phyloP scores from a whole-genome alignment of 306 rosid species.

The Gleditsia sinensis region DNA sequence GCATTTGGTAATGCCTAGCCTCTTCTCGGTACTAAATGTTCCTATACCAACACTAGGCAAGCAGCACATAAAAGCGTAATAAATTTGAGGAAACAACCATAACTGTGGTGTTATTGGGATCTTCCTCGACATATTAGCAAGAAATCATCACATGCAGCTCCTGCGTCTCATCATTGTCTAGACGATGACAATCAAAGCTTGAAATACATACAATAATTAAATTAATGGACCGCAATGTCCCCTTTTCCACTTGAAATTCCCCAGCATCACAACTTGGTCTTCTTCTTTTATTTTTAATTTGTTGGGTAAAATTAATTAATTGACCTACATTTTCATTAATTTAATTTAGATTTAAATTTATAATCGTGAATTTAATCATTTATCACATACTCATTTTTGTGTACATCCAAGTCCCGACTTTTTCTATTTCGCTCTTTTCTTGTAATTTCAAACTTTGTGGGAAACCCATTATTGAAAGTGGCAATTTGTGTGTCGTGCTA shows the following conservation, averaged over 20 bases:
- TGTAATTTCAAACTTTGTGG: not conserved
- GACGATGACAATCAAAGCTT: conserved; percentile 19
- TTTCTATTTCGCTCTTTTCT: not conserved
- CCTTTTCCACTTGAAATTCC: not conserved
- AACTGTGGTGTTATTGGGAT: not conserved
- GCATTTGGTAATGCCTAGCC: too few relatives aligned
- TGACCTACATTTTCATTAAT: too few relatives aligned
- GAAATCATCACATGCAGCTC: conserved; percentile 21
- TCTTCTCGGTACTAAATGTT: too few relatives aligned
- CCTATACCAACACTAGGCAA: too few relatives aligned
- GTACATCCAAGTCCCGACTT: too few relatives aligned
- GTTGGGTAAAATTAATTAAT: too few relatives aligned
- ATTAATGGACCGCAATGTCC: conserved; percentile 20
- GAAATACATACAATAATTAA: not conserved
- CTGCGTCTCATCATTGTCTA: not conserved
- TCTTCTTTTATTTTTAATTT: too few relatives aligned
- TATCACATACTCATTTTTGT: too few relatives aligned
- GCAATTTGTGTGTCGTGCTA: not conserved
- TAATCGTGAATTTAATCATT: too few relatives aligned
- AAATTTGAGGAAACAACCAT: not conserved
- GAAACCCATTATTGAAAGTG: not conserved
- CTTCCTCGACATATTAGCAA: not conserved
- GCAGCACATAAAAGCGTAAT: too few relatives aligned
- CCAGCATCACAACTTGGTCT: too few relatives aligned
- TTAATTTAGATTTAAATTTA: too few relatives aligned